Evolutionary conservation across 257 asterid genomes (phyloP), one percentile per base, ranked within the genome.

Genomic region (Primulina eburnea): DNA sequence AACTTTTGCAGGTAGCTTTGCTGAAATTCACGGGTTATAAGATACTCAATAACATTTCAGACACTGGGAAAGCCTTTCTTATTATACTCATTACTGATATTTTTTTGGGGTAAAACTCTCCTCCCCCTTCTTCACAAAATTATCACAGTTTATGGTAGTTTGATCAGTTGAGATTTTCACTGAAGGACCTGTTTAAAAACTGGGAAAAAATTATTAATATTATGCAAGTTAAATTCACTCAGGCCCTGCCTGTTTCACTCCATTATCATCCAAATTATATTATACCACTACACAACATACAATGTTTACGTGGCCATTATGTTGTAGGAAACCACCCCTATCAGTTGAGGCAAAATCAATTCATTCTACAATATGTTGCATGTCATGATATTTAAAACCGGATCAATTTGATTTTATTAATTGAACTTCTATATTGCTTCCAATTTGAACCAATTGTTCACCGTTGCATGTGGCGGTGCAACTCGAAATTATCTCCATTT

Each of bases 21-120:
- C 92, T 94, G 88, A 94, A 87, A 83, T 94, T 94, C 80, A 92
- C 96, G 1, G 97, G 99, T 60, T 88, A 91, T 79, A 94, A 91
- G 83, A 77, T 91, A 71, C 50, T 94, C 78, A 94, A 89, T 71
- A 94, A 89, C 75, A 63, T 88, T 59, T 80, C 97, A 12, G 97
- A 94, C 81, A 82, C 95, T 0, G 97, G 97, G 76, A 94, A 94
- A 86, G 99, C 97, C 18, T 89, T 94, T 75, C 78, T 86, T 28
- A 88, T 94, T 33, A 89, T 94, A 61, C 97, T 94, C 71, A 40
- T 87, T 80, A 85, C 97, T 0, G 99, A 94, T 85, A 94, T 89
- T 67, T 88, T 91, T 77, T 83, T 91, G 77, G 97, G 97, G 97
- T 89, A 90, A 77, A 30, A 56, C 59, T 73, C 71, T 72, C 64